Base-by-base conservation (phyloP, 345 rosid genomes). In the Aethionema arabicum region DNA sequence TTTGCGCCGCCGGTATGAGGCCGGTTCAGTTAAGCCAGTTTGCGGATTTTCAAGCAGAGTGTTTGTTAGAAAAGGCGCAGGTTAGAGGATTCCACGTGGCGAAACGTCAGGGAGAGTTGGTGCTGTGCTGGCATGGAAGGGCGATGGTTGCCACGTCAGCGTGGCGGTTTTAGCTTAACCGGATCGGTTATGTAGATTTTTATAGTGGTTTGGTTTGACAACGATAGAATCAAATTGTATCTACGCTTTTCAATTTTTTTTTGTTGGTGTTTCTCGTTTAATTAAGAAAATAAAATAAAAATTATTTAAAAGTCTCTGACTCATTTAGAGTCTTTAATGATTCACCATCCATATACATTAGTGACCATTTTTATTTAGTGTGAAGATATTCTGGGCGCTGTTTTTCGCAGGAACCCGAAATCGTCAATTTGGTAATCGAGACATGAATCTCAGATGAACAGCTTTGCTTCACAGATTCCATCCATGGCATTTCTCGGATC, bases 41-140 rank as follows among this genome's bases (percentile, higher is more conserved):
- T n/a, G 98, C 98, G 10, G 90, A 85, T 33, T 83, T 72, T 49
- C 97, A 84, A 67, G 98, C 95, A 0, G 90, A 88, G 81, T 78
- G 72, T 67, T 72, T 95, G 76, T 52, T 90, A 38, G 82, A 85
- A 63, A 86, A 81, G 68, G 81, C 90, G 21, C 90, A 83, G 46
- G 90, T 79, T 37, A 69, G 81, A 66, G 99, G 98, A 6, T 95
- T 95, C 90, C 80, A 79, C 77, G 98, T 88, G 82, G 98, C 82
- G 0, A 95, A 80, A 80, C 85, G 85, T 4, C 87, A 85, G 12
- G 82, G 84, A 30, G 98, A 95, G 70, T 71, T 95, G 79, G 83
- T 90, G 79, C 91, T 95, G 66, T 95, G 88, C 74, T 90, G 99
- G 97, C 91, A 76, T 2, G 87, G 90, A 11, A 75, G 88, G 42